A percentile compares a stretch with the other conserved stretches of the same genome.
These are phyloP conservation scores for Aspergillus nomiae DNA, from an alignment of 2,329 filamentous ascomycete species.

Conservation along the genomic window DNA sequence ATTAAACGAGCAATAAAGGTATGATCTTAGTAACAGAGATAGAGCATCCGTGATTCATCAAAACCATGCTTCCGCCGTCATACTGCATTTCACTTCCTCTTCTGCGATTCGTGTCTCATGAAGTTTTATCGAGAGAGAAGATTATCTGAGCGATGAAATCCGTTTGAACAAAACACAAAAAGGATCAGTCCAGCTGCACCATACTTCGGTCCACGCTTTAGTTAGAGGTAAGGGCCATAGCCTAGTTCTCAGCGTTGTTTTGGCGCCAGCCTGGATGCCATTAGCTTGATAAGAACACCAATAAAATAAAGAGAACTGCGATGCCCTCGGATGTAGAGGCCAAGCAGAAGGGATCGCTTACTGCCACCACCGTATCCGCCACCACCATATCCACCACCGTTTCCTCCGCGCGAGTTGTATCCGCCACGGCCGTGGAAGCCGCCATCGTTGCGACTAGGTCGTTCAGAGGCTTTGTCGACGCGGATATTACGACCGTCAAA, in stretches of 20 bases:
- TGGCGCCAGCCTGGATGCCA: constrained; percentile 26
- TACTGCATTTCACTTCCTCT: constrained; percentile 3
- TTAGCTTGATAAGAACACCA: not conserved
- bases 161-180: constrained; percentile 13
- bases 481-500: constrained; percentile 94
- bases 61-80: constrained; percentile 2
- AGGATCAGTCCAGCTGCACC: not conserved
- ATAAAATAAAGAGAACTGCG: not conserved
- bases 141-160: not conserved
- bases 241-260: constrained; percentile 15
- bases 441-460: constrained; percentile 58
- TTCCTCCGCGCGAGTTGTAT: constrained; percentile 44
- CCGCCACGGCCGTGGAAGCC: constrained; percentile 49
- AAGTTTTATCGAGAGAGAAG: constrained; percentile 1
- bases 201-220: not conserved
- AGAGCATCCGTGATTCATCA: constrained; percentile 6
- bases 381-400: constrained; percentile 18
- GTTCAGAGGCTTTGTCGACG: constrained; percentile 92
- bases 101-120: constrained; percentile 9
- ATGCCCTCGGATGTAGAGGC: not conserved
- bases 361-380: constrained; percentile 18
- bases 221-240: not conserved
- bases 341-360: not conserved
- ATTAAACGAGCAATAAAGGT: not conserved
- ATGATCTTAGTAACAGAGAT: constrained; percentile 1